These are phyloP conservation scores for Agaricus sinodeliciosus DNA, from an alignment of 768 basidiomycete species.

Conservation along the genomic window DNA sequence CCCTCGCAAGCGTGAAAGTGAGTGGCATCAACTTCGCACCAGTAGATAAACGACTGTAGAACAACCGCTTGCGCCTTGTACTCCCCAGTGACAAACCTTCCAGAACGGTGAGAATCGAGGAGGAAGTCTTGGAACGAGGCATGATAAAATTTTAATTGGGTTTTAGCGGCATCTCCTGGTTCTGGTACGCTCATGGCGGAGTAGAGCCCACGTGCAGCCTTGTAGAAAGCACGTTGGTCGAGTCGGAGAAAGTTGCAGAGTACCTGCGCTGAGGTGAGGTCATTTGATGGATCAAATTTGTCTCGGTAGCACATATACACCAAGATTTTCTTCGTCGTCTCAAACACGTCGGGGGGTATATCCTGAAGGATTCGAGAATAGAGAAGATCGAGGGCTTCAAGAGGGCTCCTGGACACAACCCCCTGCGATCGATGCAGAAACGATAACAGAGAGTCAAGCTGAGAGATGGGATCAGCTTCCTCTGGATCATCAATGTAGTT, in stretches of 20 bases:
- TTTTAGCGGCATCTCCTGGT: background rate
- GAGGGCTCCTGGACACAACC: background rate
- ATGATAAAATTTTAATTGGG: background rate
- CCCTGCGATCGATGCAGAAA: background rate
- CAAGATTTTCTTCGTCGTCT: background rate
- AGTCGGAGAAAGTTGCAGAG: background rate
- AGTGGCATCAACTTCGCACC: background rate
- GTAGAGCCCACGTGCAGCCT: background rate
- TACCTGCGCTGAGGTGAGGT: background rate
- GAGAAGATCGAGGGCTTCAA: background rate
- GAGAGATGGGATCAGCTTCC: background rate
- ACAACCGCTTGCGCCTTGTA: background rate
- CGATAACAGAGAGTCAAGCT: background rate
- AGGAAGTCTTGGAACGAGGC: slow-evolving; percentile 5
- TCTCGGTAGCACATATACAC: background rate
- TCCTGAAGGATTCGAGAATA: background rate
- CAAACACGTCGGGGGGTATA: background rate
- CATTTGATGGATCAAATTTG: no score
- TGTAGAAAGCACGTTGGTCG: background rate
- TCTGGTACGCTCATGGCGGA: background rate
- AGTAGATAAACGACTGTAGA: background rate
- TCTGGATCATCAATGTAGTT: background rate
- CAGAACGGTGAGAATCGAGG: background rate
- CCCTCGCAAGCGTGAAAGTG: background rate
- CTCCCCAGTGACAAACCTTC: background rate